phyloP scores from a whole-genome alignment of 2,329 filamentous ascomycete species.

The Hypoxylon sp. region DNA sequence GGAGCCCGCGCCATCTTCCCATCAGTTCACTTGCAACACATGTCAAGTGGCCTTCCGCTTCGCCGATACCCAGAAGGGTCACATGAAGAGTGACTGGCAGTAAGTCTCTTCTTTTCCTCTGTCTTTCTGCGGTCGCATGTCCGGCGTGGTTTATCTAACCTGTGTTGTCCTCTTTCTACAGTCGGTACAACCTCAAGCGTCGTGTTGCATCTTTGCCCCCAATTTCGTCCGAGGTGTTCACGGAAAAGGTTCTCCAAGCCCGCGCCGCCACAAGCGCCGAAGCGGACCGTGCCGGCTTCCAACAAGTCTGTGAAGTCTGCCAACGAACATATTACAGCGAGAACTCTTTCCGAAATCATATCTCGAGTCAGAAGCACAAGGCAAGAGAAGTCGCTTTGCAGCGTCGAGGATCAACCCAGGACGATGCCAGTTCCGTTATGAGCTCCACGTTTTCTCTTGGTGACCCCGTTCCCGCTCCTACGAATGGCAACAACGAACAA shows the following conservation, averaged over 20 bases:
- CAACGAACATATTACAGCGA: slow-evolving; percentile 96
- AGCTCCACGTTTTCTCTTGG: slow-evolving; percentile 94
- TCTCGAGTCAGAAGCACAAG: slow-evolving; percentile 92
- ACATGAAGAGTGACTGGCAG: slow-evolving; percentile 99
- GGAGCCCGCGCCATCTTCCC: slow-evolving; percentile 65
- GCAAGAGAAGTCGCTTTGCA: slow-evolving; percentile 70
- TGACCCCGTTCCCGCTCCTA: slow-evolving; percentile 74
- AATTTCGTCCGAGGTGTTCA: slow-evolving; percentile 91
- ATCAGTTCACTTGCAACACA: slow-evolving; percentile 98
- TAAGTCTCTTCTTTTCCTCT: slow-evolving; percentile 65
- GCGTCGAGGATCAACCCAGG: slow-evolving; percentile 59
- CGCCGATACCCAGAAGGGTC: slow-evolving; percentile 90
- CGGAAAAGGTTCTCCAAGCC: slow-evolving; percentile 94
- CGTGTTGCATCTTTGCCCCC: slow-evolving; percentile 91
- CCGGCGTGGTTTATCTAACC: slow-evolving; percentile 29
- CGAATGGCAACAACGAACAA: slow-evolving; percentile 57
- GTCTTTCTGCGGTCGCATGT: background rate
- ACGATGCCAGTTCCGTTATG: slow-evolving; percentile 84
- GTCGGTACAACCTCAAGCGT: slow-evolving; percentile 96
- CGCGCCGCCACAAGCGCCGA: slow-evolving; percentile 87
- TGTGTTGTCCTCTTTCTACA: slow-evolving; percentile 56
- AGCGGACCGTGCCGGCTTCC: slow-evolving; percentile 89
- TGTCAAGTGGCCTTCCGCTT: slow-evolving; percentile 97
- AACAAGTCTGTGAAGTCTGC: slow-evolving; percentile 85
- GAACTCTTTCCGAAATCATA: slow-evolving; percentile 94